Percentiles rank a stretch among this genome's conserved stretches.
Conservation (phyloP, 2,329 filamentous ascomycete species). For the Apiospora aurea region DNA sequence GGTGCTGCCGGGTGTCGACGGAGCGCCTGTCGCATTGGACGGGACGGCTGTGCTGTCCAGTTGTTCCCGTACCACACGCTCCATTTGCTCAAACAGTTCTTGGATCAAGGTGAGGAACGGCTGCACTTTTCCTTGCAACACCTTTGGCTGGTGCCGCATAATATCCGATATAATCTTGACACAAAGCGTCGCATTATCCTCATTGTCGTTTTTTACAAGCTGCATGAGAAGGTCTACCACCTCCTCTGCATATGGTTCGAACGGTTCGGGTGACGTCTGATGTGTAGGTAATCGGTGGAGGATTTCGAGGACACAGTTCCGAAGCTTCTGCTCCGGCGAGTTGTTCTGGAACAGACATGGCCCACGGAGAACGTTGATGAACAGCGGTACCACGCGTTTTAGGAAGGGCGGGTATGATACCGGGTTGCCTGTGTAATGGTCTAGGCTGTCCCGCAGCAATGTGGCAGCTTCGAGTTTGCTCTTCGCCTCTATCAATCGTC, state of each 20-base stretch:
- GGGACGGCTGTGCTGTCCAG: slow-evolving; percentile 78
- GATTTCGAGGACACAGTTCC: slow-evolving; percentile 93
- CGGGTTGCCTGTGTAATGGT: slow-evolving; percentile 79
- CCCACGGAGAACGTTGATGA: slow-evolving; percentile 83
- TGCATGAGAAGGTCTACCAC: slow-evolving; percentile 90
- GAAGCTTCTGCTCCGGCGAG: slow-evolving; percentile 91
- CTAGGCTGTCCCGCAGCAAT: slow-evolving; percentile 89
- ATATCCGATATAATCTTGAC: slow-evolving; percentile 99
- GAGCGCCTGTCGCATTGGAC: slow-evolving; percentile 61
- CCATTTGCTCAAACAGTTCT: slow-evolving; percentile 95
- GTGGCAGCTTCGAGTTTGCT: slow-evolving; percentile 82
- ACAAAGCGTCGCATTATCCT: slow-evolving; percentile 97
- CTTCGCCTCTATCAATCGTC: slow-evolving; percentile 70
- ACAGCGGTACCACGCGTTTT: slow-evolving; percentile 86
- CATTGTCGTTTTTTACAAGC: slow-evolving; percentile 89
- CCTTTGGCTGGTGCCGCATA: slow-evolving; percentile 89
- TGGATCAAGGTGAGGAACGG: slow-evolving; percentile 90
- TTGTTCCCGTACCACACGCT: slow-evolving; percentile 92
- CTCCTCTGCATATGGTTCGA: slow-evolving; percentile 88
- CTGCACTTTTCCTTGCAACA: slow-evolving; percentile 80
- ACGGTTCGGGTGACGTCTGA: slow-evolving; percentile 75
- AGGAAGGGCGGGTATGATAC: slow-evolving; percentile 82
- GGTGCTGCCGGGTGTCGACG: slow-evolving; percentile 71
- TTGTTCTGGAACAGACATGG: slow-evolving; percentile 91
- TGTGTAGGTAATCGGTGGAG: slow-evolving; percentile 82